Conservation (phyloP, 2,329 filamentous ascomycete genomes). For the Monosporascus sp. region DNA sequence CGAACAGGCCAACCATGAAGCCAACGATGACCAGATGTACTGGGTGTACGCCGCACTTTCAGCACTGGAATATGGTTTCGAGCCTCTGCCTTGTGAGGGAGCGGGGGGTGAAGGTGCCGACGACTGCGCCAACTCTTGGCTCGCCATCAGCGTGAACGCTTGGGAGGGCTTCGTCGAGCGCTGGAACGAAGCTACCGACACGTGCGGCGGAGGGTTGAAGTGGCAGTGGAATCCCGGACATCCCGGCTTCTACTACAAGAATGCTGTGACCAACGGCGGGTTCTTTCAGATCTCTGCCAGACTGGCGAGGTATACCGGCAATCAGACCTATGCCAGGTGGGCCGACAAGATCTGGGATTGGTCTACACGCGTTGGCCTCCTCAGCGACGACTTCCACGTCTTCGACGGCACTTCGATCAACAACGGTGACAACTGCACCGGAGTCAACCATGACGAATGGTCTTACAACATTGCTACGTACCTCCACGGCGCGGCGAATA, state of each 20-base stretch:
- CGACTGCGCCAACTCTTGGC: constrained; percentile 35
- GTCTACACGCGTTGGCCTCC: constrained; percentile 32
- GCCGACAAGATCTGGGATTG: constrained; percentile 49
- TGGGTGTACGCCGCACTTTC: constrained; percentile 44
- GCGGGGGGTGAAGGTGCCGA: constrained; percentile 26
- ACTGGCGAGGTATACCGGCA: constrained; percentile 52
- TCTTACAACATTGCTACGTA: constrained; percentile 38
- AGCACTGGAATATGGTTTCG: constrained; percentile 40
- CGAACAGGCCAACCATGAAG: constrained; percentile 23
- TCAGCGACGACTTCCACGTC: constrained; percentile 29
- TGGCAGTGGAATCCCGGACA: constrained; percentile 58
- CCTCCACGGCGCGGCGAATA: constrained; percentile 34
- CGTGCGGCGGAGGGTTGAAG: constrained; percentile 50
- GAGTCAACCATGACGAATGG: constrained; percentile 30
- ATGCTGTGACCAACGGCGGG: constrained; percentile 30
- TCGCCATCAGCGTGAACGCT: constrained; percentile 45
- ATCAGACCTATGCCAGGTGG: constrained; percentile 53
- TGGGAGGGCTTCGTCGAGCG: constrained; percentile 45
- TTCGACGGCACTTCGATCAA: constrained; percentile 33
- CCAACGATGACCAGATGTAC: constrained; percentile 45
- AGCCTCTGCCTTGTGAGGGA: constrained; percentile 23
- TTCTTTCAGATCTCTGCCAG: constrained; percentile 39
- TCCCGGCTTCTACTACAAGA: constrained; percentile 53
- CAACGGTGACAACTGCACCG: constrained; percentile 26
- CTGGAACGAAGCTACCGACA: constrained; percentile 46